phyloP scores from a whole-genome alignment of 2,329 filamentous ascomycete species.

The Monilinia vaccinii-corymbosi region DNA sequence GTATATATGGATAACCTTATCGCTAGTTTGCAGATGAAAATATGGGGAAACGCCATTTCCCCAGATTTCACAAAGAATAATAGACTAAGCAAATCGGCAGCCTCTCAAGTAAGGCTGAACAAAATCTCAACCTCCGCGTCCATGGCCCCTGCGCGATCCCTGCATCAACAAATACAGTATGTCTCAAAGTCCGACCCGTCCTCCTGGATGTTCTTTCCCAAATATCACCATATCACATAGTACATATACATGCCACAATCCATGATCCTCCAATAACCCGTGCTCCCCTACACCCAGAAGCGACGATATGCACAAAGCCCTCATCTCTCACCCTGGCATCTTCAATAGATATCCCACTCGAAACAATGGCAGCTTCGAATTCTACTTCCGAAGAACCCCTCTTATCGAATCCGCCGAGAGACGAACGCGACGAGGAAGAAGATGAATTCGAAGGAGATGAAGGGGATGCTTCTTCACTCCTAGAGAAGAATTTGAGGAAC shows the following conservation, averaged over 20 bases:
- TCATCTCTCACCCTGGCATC: not conserved
- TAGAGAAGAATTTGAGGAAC: conserved; percentile 25
- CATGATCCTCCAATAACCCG: not conserved
- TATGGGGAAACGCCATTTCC: not conserved
- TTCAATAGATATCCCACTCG: not conserved
- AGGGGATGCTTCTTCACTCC: conserved; percentile 19
- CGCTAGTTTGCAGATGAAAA: not conserved
- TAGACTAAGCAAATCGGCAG: not conserved
- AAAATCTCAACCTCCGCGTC: too few species aligned
- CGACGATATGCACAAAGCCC: not conserved
- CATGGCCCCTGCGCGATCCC: not conserved
- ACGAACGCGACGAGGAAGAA: not conserved
- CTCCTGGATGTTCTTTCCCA: not conserved
- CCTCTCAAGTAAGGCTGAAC: not conserved
- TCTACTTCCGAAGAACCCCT: conserved; percentile 7
- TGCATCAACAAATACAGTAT: not conserved
- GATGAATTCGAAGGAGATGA: conserved; percentile 13
- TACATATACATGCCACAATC: not conserved
- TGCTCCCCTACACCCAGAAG: not conserved
- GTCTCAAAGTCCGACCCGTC: not conserved
- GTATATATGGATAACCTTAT: too few species aligned
- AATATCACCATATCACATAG: not conserved
- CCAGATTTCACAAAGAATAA: too few species aligned
- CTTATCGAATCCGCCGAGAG: not conserved
- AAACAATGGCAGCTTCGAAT: conserved; percentile 5